Base-by-base conservation (phyloP, 495 filamentous ascomycete species). In the Penicillium cosmopolitanum region DNA sequence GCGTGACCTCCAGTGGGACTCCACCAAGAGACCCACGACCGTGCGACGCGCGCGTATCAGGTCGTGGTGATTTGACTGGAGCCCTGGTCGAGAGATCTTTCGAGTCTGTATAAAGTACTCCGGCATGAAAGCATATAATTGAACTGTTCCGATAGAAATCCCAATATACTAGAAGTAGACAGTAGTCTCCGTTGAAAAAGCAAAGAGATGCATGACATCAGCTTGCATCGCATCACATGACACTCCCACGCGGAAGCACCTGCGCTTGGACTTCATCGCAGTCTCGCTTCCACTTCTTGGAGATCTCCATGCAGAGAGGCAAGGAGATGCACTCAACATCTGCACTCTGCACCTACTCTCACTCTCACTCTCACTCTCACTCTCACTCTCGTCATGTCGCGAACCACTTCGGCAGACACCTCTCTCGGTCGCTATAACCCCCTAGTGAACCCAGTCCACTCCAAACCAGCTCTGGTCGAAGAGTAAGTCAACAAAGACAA, bases 381-480 rank as follows among this genome's bases (percentile, higher is more conserved):
- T 31, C 36, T n/a, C 11, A 12, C 36, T 38, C 36, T 10, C 51
- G 47, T 13, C 43, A 69, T 69, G 66, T 46, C 58, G 19, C 63
- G 51, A 55, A 18, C 51, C 6, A 33, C 54, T 48, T 50, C 51
- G 9, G 19, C 34, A 25, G 56, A 44, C 13, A 58, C 23, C 43
- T 33, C 38, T 18, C 66, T 62, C 21, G 60, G 66, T 13, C 66
- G 47, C 33, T 80, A 70, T 46, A 80, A 78, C 50, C 74, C 75
- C 19, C 28, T 80, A 9, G 68, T 80, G 46, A 78, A 78, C 55
- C 68, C 68, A 16, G 52, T 61, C 8, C 62, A 76, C 57, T 54
- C 67, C 0, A 68, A 68, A 16, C 77, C 77, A 1, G 71, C 78
- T 19, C 56, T 76, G 46, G 73, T 78, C 12, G 71, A 79, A 62